Conservation (phyloP, 805 yeast genomes). For the Grigorovia transvaalensis region DNA sequence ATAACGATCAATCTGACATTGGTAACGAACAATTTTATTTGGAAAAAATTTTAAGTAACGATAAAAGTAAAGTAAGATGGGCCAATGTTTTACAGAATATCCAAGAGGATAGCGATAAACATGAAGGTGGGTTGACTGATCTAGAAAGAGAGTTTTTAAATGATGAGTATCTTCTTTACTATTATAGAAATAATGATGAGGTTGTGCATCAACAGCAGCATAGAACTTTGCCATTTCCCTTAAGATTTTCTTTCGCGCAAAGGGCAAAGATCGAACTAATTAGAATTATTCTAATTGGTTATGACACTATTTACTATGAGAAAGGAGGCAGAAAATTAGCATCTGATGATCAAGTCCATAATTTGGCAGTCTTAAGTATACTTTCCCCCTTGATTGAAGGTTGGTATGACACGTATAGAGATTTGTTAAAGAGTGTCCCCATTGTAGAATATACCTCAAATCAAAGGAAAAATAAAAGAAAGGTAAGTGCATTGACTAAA, state of each 20-base stretch:
- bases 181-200: constrained; percentile 9
- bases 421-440: constrained; percentile 40
- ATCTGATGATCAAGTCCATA: constrained; percentile 45
- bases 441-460: constrained; percentile 23
- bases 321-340: constrained; percentile 37
- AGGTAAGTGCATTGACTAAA: constrained; percentile 26
- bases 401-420: constrained; percentile 62
- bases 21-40: constrained; percentile 27
- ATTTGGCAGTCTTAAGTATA: constrained; percentile 59
- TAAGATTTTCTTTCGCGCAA: constrained; percentile 52
- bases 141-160: constrained; percentile 24
- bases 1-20: constrained; percentile 19
- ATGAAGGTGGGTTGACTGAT: constrained; percentile 12
- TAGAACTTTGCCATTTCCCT: constrained; percentile 13
- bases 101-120: constrained; percentile 4
- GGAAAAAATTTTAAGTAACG: constrained; percentile 20
- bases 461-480: constrained; percentile 23
- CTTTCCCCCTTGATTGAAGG: constrained; percentile 66
- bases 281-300: constrained; percentile 71
- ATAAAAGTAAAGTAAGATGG: constrained; percentile 20
- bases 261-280: constrained; percentile 71
- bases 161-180: constrained; percentile 26
- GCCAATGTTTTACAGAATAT: constrained; percentile 9
- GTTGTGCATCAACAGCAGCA: constrained; percentile 3
- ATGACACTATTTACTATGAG: constrained; percentile 69